phyloP scores from a whole-genome alignment of 2,329 filamentous ascomycete species.

The Trichoderma aggressivum region DNA sequence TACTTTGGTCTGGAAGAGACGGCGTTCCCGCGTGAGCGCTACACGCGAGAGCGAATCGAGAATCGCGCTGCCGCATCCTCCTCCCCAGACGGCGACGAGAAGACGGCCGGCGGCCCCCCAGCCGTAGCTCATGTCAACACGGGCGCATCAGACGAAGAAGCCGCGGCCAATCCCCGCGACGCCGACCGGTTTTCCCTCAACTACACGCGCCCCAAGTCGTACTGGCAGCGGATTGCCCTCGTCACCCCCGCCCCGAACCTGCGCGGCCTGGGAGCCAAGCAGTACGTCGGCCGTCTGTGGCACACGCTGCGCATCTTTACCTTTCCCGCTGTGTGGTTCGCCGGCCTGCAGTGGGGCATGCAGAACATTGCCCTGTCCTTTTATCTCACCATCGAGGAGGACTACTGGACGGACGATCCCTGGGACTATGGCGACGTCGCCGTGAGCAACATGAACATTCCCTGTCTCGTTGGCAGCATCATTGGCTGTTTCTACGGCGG shows the following conservation, averaged over 20 bases:
- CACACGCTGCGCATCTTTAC: slow-evolving; percentile 55
- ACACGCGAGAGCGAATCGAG: background rate
- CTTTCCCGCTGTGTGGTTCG: slow-evolving; percentile 56
- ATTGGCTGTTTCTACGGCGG: slow-evolving; percentile 57
- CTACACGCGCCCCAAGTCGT: slow-evolving; percentile 42
- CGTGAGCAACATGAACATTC: slow-evolving; percentile 57
- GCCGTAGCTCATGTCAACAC: slow-evolving; percentile 20
- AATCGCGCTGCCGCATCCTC: background rate
- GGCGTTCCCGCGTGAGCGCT: slow-evolving; percentile 41
- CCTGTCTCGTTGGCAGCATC: slow-evolving; percentile 51
- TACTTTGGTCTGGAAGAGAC: slow-evolving; percentile 54
- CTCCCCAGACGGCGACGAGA: background rate
- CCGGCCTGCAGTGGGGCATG: slow-evolving; percentile 56
- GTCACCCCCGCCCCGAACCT: slow-evolving; percentile 56
- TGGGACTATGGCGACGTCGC: slow-evolving; percentile 54
- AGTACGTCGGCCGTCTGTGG: slow-evolving; percentile 51
- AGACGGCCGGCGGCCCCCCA: background rate
- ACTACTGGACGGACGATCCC: slow-evolving; percentile 50
- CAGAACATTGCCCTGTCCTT: slow-evolving; percentile 60
- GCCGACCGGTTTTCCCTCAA: slow-evolving; percentile 25
- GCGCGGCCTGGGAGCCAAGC: slow-evolving; percentile 49
- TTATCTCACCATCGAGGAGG: slow-evolving; percentile 56
- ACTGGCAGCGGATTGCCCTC: slow-evolving; percentile 52
- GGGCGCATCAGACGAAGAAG: slow-evolving; percentile 16
- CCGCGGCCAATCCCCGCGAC: slow-evolving; percentile 20